Percentiles rank a stretch among this genome's conserved stretches.
These are phyloP conservation scores for Thraustochytrium striatum DNA, from an alignment of 352 stramenopile species.

Conservation along the genomic window DNA sequence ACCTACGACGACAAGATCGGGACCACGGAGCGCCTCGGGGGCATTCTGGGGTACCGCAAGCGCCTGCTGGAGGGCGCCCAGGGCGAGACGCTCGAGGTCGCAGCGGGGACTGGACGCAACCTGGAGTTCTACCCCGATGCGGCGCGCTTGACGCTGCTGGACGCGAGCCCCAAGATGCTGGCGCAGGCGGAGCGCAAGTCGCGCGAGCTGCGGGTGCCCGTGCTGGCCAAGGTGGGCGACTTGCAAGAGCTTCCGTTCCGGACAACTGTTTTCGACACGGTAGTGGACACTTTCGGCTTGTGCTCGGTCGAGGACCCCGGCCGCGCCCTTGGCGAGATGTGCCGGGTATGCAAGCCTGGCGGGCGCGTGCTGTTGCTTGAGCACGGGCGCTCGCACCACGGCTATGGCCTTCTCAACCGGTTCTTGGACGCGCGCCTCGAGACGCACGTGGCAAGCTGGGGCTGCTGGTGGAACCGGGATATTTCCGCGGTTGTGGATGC, in stretches of 20 bases:
- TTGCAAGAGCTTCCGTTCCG: constrained; percentile 63
- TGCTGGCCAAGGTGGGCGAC: constrained; percentile 54
- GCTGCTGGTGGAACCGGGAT: constrained; percentile 92
- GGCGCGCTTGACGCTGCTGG: constrained; percentile 61
- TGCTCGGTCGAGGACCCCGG: constrained; percentile 90
- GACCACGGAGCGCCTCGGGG: constrained; percentile 70
- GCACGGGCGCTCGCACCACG: constrained; percentile 82
- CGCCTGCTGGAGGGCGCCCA: constrained; percentile 67
- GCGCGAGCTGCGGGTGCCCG: not conserved
- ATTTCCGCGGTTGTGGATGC: constrained; percentile 77
- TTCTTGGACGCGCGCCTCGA: constrained; percentile 87
- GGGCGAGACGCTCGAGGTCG: constrained; percentile 84
- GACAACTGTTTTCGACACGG: constrained; percentile 80
- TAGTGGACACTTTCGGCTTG: constrained; percentile 92
- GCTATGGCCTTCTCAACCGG: constrained; percentile 68
- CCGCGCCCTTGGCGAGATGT: constrained; percentile 81
- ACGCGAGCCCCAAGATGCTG: constrained; percentile 71
- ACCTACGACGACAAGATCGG: constrained; percentile 62
- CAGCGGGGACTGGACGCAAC: constrained; percentile 87
- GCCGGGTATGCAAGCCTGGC: constrained; percentile 79
- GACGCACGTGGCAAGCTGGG: constrained; percentile 85
- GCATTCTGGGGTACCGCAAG: constrained; percentile 71
- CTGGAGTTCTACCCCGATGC: constrained; percentile 73
- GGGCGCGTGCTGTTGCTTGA: constrained; percentile 86
- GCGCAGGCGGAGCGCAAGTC: constrained; percentile 58